Conservation (phyloP, 768 basidiomycete genomes). For the Inosperma sp. region DNA sequence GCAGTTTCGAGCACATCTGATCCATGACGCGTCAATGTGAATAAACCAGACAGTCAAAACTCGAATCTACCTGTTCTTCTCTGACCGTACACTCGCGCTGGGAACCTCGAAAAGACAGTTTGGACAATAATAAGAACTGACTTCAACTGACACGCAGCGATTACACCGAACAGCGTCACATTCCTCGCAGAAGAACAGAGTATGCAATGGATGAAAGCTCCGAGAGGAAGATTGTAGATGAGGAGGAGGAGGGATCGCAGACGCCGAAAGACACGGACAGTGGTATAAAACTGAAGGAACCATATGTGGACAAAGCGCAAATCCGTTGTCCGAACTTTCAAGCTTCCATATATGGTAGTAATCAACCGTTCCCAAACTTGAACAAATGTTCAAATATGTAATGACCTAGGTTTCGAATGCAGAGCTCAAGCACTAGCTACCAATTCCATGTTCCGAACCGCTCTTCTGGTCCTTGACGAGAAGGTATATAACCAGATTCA, state of each 20-base stretch:
- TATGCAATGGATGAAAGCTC: constrained; percentile 78
- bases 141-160: constrained; percentile 86
- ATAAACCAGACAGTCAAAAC: neutral
- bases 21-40: constrained; percentile 4
- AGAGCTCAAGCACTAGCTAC: too few relatives aligned
- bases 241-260: constrained; percentile 64
- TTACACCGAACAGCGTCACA: constrained; percentile 95
- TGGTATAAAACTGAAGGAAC: constrained; percentile 52
- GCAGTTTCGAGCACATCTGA: constrained; percentile 97
- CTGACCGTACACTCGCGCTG: constrained; percentile 94
- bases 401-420: too few relatives aligned
- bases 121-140: constrained; percentile 96
- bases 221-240: constrained; percentile 72
- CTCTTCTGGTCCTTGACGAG: too few relatives aligned
- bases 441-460: too few relatives aligned
- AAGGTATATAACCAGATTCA: too few relatives aligned
- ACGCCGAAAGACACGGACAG: constrained; percentile 64
- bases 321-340: neutral
- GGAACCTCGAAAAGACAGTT: constrained; percentile 99
- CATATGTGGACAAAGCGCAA: constrained; percentile 20
- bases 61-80: constrained; percentile 79
- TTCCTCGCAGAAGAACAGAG: constrained; percentile 96
- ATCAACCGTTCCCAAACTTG: too few relatives aligned
- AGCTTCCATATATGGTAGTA: too few relatives aligned
- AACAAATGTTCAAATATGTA: too few relatives aligned